These are phyloP conservation scores for Quercus wislizeni DNA, from an alignment of 306 rosid species.

Conservation along the genomic window DNA sequence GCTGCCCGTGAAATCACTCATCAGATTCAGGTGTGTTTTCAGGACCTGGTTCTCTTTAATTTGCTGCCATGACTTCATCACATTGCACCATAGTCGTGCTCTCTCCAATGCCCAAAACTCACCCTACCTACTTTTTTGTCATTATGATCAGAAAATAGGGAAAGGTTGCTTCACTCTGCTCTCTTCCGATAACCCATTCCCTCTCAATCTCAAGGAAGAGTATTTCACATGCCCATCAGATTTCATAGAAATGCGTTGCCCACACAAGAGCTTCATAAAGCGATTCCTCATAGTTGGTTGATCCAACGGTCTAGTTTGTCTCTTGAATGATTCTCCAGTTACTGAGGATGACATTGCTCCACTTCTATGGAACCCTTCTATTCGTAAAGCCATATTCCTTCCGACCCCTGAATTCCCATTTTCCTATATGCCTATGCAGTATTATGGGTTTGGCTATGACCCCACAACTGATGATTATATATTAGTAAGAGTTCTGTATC, in stretches of 20 bases:
- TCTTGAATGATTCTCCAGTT: neutral
- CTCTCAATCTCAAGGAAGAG: too few species aligned
- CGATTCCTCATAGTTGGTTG: neutral
- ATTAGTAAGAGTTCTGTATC: constrained; percentile 4
- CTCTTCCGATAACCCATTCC: too few species aligned
- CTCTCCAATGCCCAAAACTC: neutral
- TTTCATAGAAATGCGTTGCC: neutral
- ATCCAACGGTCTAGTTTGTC: constrained; percentile 6
- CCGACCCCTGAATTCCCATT: neutral
- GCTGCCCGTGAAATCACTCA: constrained; percentile 10
- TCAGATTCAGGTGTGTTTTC: constrained; percentile 7
- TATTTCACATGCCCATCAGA: too few species aligned
- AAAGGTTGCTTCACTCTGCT: too few species aligned
- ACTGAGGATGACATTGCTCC: neutral
- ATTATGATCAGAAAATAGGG: too few species aligned
- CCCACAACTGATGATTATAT: neutral
- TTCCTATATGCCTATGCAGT: neutral
- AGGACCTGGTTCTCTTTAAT: constrained; percentile 12
- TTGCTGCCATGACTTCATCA: neutral
- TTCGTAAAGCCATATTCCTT: neutral
- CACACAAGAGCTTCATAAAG: neutral
- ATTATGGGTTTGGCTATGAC: constrained; percentile 19
- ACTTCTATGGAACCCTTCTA: constrained; percentile 16
- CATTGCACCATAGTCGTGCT: neutral
- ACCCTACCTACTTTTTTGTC: neutral